phyloP scores from a whole-genome alignment of 73 alveolate species.

The Symbiodinium pilosum region DNA sequence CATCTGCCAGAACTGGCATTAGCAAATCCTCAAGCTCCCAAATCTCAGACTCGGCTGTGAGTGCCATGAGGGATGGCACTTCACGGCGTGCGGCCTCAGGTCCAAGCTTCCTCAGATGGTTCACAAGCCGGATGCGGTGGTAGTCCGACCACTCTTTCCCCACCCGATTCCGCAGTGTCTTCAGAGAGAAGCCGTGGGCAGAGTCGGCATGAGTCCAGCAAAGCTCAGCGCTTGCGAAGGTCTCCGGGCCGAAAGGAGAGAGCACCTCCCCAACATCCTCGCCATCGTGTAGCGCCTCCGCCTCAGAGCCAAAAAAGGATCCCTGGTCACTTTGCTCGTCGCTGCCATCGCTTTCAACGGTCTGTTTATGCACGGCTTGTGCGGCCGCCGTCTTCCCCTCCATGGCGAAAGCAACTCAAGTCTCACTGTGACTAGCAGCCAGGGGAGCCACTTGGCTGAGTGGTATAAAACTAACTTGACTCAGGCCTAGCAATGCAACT shows the following conservation, averaged over 20 bases:
- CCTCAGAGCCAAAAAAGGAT: neutral
- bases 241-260: conserved; percentile 86
- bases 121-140: conserved; percentile 85
- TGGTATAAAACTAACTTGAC: too few relatives aligned
- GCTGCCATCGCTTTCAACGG: neutral
- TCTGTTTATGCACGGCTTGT: neutral
- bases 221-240: conserved; percentile 48
- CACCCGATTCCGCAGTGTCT: conserved; percentile 5
- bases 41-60: neutral
- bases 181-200: conserved; percentile 46
- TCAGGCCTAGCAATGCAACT: neutral
- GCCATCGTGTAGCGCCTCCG: neutral
- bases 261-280: neutral
- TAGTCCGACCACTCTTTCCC: conserved; percentile 78
- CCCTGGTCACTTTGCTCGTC: neutral
- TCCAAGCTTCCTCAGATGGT: conserved; percentile 38
- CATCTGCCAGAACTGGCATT: neutral
- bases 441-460: too few relatives aligned
- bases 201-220: conserved; percentile 92
- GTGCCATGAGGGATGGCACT: neutral
- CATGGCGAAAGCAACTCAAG: neutral
- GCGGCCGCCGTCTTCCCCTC: neutral
- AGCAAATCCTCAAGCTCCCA: conserved; percentile 18
- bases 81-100: neutral
- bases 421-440: too few relatives aligned